Evolutionary conservation across 129 eudicot genomes (phyloP).

Genomic region (Cynara cardunculus): DNA sequence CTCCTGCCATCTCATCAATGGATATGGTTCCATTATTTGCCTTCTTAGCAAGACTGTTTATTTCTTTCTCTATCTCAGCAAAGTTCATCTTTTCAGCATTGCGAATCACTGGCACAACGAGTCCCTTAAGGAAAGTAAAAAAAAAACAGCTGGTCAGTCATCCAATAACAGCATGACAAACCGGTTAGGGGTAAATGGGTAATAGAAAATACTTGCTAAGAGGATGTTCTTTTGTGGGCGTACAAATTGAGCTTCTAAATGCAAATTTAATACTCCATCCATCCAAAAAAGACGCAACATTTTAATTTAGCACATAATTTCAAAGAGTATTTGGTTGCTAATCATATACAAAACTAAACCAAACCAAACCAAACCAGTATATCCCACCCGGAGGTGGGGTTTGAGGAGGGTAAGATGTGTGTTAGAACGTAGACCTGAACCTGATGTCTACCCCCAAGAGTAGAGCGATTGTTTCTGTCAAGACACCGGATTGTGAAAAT

Average conservation of each 20-base stretch:
- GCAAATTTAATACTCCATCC: not conserved
- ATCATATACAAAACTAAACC: no score
- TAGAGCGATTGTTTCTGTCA: not conserved
- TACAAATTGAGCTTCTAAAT: not conserved
- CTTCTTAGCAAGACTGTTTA: conserved; percentile 82
- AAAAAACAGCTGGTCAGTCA: not conserved
- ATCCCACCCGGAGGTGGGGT: no score
- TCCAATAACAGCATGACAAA: not conserved
- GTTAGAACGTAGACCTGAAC: no score
- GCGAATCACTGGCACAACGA: conserved; percentile 79
- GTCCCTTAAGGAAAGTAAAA: conserved; percentile 41
- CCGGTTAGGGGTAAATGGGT: not conserved
- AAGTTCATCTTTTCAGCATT: conserved; percentile 72
- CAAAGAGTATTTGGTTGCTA: not conserved
- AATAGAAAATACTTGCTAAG: not conserved
- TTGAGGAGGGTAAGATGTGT: no score
- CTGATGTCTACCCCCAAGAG: not conserved
- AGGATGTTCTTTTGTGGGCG: not conserved
- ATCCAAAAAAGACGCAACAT: not conserved
- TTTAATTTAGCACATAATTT: not conserved
- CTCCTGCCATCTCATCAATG: conserved; percentile 96
- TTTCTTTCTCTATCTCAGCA: conserved; percentile 81
- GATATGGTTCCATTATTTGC: conserved; percentile 84
- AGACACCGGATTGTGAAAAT: not conserved
- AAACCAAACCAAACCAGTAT: no score